These are phyloP conservation scores for Wickerhamiella galacta DNA, from an alignment of 805 yeast species.

Conservation along the genomic window DNA sequence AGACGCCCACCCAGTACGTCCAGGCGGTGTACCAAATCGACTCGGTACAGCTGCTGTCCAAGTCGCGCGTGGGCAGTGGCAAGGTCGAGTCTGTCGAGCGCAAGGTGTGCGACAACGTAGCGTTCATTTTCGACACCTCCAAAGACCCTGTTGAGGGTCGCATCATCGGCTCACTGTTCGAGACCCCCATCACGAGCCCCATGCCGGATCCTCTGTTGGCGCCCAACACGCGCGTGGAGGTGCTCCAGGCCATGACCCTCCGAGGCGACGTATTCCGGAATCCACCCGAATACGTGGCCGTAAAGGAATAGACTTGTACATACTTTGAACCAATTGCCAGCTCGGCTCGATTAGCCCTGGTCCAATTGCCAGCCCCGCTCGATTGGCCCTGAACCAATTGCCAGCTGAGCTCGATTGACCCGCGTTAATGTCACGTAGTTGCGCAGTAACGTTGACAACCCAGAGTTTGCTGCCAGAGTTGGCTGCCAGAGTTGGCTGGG, in stretches of 20 bases:
- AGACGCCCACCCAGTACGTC: slow-evolving; percentile 35
- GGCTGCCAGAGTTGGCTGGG: no score
- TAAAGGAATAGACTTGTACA: slow-evolving; percentile 3
- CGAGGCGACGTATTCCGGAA: slow-evolving; percentile 25
- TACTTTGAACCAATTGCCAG: neutral
- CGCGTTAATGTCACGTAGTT: no score
- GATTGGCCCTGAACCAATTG: no score
- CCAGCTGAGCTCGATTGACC: no score
- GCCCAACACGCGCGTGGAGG: slow-evolving; percentile 14
- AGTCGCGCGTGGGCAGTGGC: slow-evolving; percentile 29
- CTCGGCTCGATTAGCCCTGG: no score
- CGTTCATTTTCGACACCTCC: slow-evolving; percentile 41
- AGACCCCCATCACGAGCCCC: slow-evolving; percentile 25
- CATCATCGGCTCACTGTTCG: slow-evolving; percentile 53
- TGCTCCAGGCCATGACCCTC: slow-evolving; percentile 21
- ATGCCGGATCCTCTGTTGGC: slow-evolving; percentile 19
- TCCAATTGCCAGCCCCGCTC: no score
- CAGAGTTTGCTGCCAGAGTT: no score
- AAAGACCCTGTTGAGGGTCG: slow-evolving; percentile 36
- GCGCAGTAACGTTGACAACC: no score
- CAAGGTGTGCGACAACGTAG: slow-evolving; percentile 43
- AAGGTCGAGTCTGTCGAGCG: slow-evolving; percentile 32
- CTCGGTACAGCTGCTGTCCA: slow-evolving; percentile 42
- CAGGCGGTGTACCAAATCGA: slow-evolving; percentile 49
- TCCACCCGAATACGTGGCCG: slow-evolving; percentile 16